Percentiles rank a stretch among this genome's conserved stretches.
Evolutionary conservation across 306 rosid species (phyloP).

Genomic region (Quercus alba): DNA sequence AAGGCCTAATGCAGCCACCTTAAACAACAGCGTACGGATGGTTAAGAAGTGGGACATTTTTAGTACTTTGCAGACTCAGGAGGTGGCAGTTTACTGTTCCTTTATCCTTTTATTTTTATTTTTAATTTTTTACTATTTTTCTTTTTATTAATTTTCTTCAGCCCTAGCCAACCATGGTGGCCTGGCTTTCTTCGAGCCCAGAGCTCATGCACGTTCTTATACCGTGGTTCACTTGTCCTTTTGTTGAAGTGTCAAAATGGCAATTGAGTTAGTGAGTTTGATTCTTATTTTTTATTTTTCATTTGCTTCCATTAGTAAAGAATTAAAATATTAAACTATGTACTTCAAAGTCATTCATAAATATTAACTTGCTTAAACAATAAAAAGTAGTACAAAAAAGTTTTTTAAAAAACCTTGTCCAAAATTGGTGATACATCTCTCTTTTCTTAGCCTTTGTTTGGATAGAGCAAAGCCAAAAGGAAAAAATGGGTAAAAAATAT

Average conservation of each 20-base stretch:
- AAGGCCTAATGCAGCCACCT: slow-evolving; percentile 37
- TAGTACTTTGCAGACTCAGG: slow-evolving; percentile 39
- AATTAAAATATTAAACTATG: neutral
- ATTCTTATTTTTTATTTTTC: neutral
- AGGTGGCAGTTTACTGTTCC: slow-evolving; percentile 49
- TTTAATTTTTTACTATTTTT: too few species aligned
- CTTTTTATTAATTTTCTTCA: slow-evolving; percentile 7
- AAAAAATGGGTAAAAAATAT: too few species aligned
- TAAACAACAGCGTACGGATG: slow-evolving; percentile 42
- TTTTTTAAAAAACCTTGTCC: neutral
- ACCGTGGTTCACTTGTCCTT: slow-evolving; percentile 37
- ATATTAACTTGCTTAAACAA: neutral
- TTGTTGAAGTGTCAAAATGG: neutral
- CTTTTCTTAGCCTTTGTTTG: neutral
- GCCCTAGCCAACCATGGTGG: slow-evolving; percentile 27
- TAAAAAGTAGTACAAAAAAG: neutral
- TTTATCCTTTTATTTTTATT: neutral
- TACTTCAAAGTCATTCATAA: neutral
- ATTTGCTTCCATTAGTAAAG: neutral
- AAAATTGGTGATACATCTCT: neutral
- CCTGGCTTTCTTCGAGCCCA: slow-evolving; percentile 55
- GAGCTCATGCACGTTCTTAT: slow-evolving; percentile 55
- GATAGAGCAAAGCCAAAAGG: neutral
- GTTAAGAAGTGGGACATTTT: slow-evolving; percentile 17
- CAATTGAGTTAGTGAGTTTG: neutral